Conservation (phyloP, 1,284 basidiomycete genomes). For the Limonomyces culmigenus region DNA sequence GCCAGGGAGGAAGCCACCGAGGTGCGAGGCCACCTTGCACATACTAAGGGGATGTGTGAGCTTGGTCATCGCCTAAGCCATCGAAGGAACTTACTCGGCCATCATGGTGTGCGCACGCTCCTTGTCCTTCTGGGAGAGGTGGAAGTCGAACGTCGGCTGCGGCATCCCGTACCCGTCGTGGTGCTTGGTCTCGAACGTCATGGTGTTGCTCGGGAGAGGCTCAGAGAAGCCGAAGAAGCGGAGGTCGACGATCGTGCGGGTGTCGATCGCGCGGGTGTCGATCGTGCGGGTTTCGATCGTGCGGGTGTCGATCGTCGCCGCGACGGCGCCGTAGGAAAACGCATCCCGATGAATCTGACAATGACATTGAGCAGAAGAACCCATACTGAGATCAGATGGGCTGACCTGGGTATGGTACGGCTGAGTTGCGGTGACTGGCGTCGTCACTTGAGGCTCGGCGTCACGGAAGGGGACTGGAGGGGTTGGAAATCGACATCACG, state of each 20-base stretch:
- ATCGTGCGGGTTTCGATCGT: too few relatives aligned
- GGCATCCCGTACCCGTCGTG: conserved; percentile 18
- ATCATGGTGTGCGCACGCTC: conserved; percentile 10
- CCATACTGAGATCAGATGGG: too few relatives aligned
- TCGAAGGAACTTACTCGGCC: conserved; percentile 9
- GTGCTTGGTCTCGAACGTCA: conserved; percentile 10
- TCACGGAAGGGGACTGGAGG: conserved; percentile 12
- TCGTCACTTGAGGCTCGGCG: conserved; percentile 17
- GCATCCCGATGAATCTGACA: conserved; percentile 18
- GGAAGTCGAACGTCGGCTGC: conserved; percentile 16
- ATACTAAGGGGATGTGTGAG: conserved; percentile 6
- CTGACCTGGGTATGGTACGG: conserved; percentile 15
- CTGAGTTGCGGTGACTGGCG: conserved; percentile 8
- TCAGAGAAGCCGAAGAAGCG: conserved; percentile 15
- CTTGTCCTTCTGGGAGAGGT: conserved; percentile 6
- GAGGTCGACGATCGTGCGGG: conserved; percentile 13
- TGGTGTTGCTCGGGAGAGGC: conserved; percentile 9
- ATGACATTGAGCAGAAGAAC: too few relatives aligned
- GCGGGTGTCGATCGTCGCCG: conserved; percentile 9
- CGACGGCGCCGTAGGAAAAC: conserved; percentile 13
- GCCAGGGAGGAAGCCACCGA: conserved; percentile 9
- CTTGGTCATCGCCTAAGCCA: neutral
- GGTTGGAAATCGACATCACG: too few relatives aligned
- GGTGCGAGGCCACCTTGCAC: conserved; percentile 8
- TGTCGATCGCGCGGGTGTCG: too few relatives aligned